phyloP scores from a whole-genome alignment of 768 basidiomycete genomes.

The Russula earlei region DNA sequence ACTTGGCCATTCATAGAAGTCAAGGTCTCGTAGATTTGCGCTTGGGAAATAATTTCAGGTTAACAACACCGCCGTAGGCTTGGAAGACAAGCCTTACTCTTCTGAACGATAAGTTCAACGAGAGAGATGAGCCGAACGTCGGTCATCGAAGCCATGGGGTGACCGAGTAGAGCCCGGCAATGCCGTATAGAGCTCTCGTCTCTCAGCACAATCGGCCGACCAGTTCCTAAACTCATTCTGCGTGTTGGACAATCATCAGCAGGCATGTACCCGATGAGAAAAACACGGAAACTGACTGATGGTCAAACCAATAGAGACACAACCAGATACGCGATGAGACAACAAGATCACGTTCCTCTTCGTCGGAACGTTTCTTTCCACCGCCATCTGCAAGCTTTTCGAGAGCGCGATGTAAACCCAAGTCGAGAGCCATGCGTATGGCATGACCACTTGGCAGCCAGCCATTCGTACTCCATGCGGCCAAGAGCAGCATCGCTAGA shows the following conservation, averaged over 20 bases:
- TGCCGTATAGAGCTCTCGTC: conserved; percentile 84
- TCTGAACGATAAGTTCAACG: conserved; percentile 85
- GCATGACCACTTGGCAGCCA: conserved; percentile 96
- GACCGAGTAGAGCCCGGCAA: conserved; percentile 70
- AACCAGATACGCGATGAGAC: conserved; percentile 92
- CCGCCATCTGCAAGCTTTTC: conserved; percentile 79
- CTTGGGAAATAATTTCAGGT: conserved; percentile 31
- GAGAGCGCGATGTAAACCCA: conserved; percentile 85
- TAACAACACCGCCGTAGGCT: neutral
- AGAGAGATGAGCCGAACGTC: conserved; percentile 82
- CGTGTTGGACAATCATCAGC: conserved; percentile 10
- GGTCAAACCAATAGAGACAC: conserved; percentile 94
- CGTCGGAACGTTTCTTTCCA: conserved; percentile 56
- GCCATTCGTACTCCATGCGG: conserved; percentile 90
- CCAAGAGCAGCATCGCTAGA: conserved; percentile 80
- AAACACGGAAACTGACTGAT: conserved; percentile 52
- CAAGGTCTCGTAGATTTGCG: conserved; percentile 88
- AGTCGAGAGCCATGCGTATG: conserved; percentile 91
- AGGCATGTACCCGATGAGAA: neutral
- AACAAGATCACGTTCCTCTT: conserved; percentile 83
- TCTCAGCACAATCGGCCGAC: conserved; percentile 80
- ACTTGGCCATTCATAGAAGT: conserved; percentile 80
- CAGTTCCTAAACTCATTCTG: conserved; percentile 88
- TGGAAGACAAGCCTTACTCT: conserved; percentile 45
- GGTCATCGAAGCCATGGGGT: conserved; percentile 83